phyloP scores from a whole-genome alignment of 768 basidiomycete species.

The Russula dissimulans region DNA sequence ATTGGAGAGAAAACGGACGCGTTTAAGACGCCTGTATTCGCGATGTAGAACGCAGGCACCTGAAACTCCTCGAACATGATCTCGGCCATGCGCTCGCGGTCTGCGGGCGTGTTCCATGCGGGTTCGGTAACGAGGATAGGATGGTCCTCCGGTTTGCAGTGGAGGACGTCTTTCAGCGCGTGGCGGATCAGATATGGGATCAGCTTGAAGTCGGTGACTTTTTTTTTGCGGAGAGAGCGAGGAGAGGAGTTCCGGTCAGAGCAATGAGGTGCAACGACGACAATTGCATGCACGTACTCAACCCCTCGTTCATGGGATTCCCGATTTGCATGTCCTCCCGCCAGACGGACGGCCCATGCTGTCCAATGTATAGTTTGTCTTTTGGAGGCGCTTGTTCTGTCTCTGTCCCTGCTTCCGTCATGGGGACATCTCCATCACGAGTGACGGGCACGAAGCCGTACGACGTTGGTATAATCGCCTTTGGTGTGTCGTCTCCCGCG shows the following conservation, averaged over 20 bases:
- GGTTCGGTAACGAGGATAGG: conserved; percentile 92
- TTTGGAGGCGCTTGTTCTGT: conserved; percentile 31
- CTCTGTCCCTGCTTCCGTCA: conserved; percentile 40
- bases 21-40: conserved; percentile 88
- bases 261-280: not conserved
- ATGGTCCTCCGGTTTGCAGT: conserved; percentile 71
- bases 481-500: conserved; percentile 94
- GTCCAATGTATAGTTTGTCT: conserved; percentile 69
- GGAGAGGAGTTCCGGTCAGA: not conserved
- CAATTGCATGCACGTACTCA: conserved; percentile 45
- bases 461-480: conserved; percentile 80
- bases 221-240: not conserved
- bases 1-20: conserved; percentile 40
- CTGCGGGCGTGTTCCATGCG: conserved; percentile 91
- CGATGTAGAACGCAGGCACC: conserved; percentile 92
- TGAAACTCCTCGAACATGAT: conserved; percentile 96
- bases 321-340: conserved; percentile 80
- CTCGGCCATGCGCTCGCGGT: conserved; percentile 91
- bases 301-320: conserved; percentile 75
- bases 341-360: conserved; percentile 86
- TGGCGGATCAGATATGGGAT: conserved; percentile 64
- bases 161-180: conserved; percentile 68
- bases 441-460: conserved; percentile 62
- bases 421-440: conserved; percentile 43
- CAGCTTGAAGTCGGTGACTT: conserved; percentile 71